phyloP scores from a whole-genome alignment of 164 flowering plant genomes.

The Umbellularia californica region DNA sequence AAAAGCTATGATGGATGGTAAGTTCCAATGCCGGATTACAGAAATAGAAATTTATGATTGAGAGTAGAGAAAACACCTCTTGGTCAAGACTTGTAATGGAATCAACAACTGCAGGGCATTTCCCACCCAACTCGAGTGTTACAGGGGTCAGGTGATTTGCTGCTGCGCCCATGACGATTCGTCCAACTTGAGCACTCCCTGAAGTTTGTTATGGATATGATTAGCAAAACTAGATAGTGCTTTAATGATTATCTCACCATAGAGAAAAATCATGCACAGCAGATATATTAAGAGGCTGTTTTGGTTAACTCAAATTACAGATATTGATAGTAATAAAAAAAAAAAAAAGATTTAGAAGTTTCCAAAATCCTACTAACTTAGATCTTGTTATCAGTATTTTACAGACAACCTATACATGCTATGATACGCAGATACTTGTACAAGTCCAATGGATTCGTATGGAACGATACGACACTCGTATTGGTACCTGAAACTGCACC shows the following conservation, averaged over 20 bases:
- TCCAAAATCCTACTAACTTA: too few relatives aligned
- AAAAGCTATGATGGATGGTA: not conserved
- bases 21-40: not conserved
- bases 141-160: slow-evolving; percentile 88
- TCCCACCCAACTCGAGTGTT: slow-evolving; percentile 86
- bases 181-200: slow-evolving; percentile 71
- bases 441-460: too few relatives aligned
- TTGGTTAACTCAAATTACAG: too few relatives aligned
- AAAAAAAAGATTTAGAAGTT: too few relatives aligned
- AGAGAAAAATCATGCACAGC: too few relatives aligned
- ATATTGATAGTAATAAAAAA: too few relatives aligned
- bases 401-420: too few relatives aligned
- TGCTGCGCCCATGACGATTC: slow-evolving; percentile 76
- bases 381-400: too few relatives aligned
- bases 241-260: not conserved
- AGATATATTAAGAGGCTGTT: too few relatives aligned
- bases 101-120: slow-evolving; percentile 68
- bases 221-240: not conserved
- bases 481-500: too few relatives aligned
- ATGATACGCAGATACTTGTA: too few relatives aligned
- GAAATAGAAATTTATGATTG: not conserved
- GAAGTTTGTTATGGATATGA: not conserved
- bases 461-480: too few relatives aligned
- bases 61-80: not conserved
- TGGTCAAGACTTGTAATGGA: not conserved